Percentiles rank a stretch among this genome's conserved stretches.
These are phyloP conservation scores for Fusarium avenaceum DNA, from an alignment of 2,329 filamentous ascomycete species.

Conservation along the genomic window DNA sequence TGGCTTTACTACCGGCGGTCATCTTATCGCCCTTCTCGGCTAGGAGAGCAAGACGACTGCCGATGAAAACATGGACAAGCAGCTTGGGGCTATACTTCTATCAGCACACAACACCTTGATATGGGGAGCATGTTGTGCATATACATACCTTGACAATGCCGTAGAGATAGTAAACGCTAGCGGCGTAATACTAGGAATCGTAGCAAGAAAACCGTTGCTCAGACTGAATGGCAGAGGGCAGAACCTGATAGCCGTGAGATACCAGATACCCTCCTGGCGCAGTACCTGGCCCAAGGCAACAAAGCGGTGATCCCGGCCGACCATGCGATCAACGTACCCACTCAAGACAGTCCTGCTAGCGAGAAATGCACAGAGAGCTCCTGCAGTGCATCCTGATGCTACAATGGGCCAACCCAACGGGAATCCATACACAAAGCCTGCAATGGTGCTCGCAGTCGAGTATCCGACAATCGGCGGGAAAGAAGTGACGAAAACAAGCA, in stretches of 20 bases:
- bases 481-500: conserved; percentile 79
- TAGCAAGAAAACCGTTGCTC: conserved; percentile 93
- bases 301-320: conserved; percentile 88
- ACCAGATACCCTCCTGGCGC: conserved; percentile 88
- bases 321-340: conserved; percentile 81
- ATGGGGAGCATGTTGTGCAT: background rate
- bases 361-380: conserved; percentile 83
- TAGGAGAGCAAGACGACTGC: conserved; percentile 82
- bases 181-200: conserved; percentile 88
- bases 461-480: conserved; percentile 93
- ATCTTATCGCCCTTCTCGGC: conserved; percentile 88
- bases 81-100: conserved; percentile 77
- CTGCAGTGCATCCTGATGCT: conserved; percentile 81
- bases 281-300: conserved; percentile 89
- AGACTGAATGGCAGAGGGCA: conserved; percentile 94
- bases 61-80: conserved; percentile 92
- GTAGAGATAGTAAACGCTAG: conserved; percentile 84
- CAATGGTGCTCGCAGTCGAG: conserved; percentile 74
- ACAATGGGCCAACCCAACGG: conserved; percentile 83
- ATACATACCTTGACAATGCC: conserved; percentile 73
- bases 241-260: conserved; percentile 91
- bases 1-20: conserved; percentile 79
- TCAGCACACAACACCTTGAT: conserved; percentile 12
- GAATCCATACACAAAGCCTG: conserved; percentile 70
- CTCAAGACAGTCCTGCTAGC: conserved; percentile 84